These are phyloP conservation scores for Jatropha multifida DNA, from an alignment of 441 rosid species.

Conservation along the genomic window DNA sequence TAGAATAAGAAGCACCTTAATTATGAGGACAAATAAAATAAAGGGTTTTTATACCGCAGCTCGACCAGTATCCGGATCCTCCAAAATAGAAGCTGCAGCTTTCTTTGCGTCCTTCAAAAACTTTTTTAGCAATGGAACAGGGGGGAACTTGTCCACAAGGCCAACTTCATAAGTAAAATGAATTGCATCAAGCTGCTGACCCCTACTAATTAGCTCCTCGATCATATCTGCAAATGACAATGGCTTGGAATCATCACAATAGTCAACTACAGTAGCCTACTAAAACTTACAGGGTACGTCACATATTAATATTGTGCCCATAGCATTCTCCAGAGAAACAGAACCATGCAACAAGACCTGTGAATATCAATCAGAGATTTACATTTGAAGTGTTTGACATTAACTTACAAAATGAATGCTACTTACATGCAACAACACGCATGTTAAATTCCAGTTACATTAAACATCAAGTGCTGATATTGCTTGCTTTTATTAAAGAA, in stretches of 20 bases:
- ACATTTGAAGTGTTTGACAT: no score
- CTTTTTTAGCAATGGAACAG: conserved; percentile 83
- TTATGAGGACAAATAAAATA: conserved; percentile 1
- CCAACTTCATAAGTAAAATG: conserved; percentile 95
- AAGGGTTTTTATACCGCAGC: conserved; percentile 51
- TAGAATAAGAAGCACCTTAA: not conserved
- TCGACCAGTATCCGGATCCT: conserved; percentile 81
- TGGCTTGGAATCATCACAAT: conserved; percentile 11
- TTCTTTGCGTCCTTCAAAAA: conserved; percentile 89
- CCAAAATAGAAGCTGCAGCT: conserved; percentile 73
- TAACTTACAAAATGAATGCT: not conserved
- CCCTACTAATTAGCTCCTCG: conserved; percentile 77
- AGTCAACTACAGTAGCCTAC: conserved; percentile 5
- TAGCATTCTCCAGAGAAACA: not conserved
- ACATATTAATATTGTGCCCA: not conserved
- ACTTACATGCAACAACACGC: not conserved
- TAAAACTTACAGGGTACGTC: not conserved
- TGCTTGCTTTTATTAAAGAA: not conserved
- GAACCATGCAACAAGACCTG: not conserved
- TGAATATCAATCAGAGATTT: not conserved
- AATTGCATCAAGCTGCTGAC: conserved; percentile 97
- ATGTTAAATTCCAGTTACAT: not conserved
- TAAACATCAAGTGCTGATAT: not conserved
- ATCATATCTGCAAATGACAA: conserved; percentile 53
- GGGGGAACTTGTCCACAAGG: conserved; percentile 76